Evolutionary conservation across 2,329 filamentous ascomycete genomes (phyloP).

Genomic region (Camillea tinctor): DNA sequence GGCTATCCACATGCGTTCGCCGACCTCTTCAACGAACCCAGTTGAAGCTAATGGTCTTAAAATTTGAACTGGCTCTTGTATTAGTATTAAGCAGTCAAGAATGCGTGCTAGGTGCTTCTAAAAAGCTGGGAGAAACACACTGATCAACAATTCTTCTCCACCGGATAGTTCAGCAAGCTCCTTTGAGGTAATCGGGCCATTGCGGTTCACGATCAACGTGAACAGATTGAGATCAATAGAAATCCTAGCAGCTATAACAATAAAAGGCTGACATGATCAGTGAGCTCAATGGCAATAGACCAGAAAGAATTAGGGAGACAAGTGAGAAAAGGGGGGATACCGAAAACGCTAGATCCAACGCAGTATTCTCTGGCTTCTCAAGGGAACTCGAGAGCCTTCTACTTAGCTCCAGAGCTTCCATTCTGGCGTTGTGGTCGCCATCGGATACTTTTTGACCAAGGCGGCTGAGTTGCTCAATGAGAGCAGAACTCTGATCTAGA

Average conservation of each 20-base stretch:
- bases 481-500: not conserved
- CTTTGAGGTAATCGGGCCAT: constrained; percentile 14
- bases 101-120: not conserved
- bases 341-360: constrained; percentile 16
- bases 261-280: constrained; percentile 15
- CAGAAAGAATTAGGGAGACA: not conserved
- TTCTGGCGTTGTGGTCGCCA: constrained; percentile 3
- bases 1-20: constrained; percentile 21
- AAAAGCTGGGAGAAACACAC: constrained; percentile 10
- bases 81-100: not conserved
- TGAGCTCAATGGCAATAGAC: not conserved
- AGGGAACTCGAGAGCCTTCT: constrained; percentile 10
- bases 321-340: constrained; percentile 3
- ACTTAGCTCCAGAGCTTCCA: constrained; percentile 12
- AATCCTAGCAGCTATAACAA: constrained; percentile 22
- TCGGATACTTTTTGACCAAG: not conserved
- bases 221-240: constrained; percentile 26
- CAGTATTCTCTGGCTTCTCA: constrained; percentile 15
- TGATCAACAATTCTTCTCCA: constrained; percentile 28
- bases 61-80: constrained; percentile 13
- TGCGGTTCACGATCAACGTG: constrained; percentile 17
- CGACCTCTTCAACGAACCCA: constrained; percentile 26
- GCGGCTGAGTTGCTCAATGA: not conserved
- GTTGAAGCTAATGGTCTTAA: constrained; percentile 23
- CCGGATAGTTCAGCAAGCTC: constrained; percentile 21